Base-by-base conservation (phyloP, 192 early-diverging fungal genomes). In the Pilobolus umbonatus region DNA sequence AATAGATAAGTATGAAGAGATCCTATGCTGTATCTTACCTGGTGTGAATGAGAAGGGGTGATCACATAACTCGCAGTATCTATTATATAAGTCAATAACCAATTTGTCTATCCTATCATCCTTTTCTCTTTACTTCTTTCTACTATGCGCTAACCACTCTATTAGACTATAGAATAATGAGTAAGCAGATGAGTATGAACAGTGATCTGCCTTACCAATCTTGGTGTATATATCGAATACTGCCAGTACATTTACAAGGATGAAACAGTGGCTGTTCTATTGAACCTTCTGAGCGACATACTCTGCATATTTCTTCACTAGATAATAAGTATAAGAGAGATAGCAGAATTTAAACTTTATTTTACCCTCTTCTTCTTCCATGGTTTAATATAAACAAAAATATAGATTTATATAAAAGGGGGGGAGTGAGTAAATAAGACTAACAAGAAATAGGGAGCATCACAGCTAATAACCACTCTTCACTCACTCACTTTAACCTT, bases 221-320 rank as follows among this genome's bases (percentile, higher is more conserved):
- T 67, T 96, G 93, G 72, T 98, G 96, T 19, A 98, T 89, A 73
- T 86, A 90, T 63, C 84, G 82, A 75, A 98, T 98, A 62, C 88
- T 91, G 10, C 96, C 96, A 14, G 93, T 87, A 78, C 96, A 98
- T 75, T 94, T 92, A 74, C 96, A 98, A 5, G 96, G 96, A 71
- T 92, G 81, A 65, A 88, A 96, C 29, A 98, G 79, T 15, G 92
- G 94, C 58, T 95, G 85, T 3, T 90, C 83, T 15, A 67, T 67
- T 21, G 90, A 88, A 19, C 72, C 81, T 58, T 87, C 88, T 39
- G 84, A 80, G 34, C 90, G 86, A 42, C 91, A 93, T 12, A 93
- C 90, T 65, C 91, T 85, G 76, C 91, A 93, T 52, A 92, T 86
- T 60, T 86, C 82, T 71, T 26, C 24, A 35, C 11, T 1, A 0